Evolutionary conservation across 2,329 filamentous ascomycete species (phyloP).

Genomic region (Penicillium sp.): DNA sequence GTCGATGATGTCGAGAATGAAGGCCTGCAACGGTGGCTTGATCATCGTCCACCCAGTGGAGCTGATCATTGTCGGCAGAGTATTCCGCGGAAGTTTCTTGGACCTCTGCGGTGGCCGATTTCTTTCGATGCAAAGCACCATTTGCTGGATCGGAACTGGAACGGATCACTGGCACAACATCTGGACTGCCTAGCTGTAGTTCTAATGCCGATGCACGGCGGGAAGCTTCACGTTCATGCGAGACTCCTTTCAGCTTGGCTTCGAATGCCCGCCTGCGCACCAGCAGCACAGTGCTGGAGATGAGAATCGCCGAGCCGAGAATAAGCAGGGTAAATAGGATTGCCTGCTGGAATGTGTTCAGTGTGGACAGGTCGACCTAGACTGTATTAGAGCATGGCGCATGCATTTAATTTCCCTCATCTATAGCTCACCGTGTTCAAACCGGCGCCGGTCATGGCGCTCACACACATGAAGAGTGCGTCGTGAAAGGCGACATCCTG

Average conservation of each 20-base stretch:
- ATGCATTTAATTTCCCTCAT: background rate
- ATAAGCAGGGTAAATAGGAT: constrained; percentile 68
- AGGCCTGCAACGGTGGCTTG: constrained; percentile 31
- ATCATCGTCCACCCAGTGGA: constrained; percentile 37
- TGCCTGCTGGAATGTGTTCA: constrained; percentile 71
- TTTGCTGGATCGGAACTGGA: background rate
- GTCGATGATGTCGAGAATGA: constrained; percentile 20
- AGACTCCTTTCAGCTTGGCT: constrained; percentile 55
- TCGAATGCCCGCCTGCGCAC: constrained; percentile 67
- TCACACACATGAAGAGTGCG: constrained; percentile 68
- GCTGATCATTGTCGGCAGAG: constrained; percentile 13
- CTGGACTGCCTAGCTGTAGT: background rate
- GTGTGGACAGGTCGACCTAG: constrained; percentile 52
- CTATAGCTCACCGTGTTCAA: constrained; percentile 60
- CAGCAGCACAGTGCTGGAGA: constrained; percentile 65
- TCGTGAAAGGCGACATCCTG: constrained; percentile 64
- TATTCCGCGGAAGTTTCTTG: constrained; percentile 5
- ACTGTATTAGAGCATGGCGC: background rate
- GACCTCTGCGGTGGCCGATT: background rate
- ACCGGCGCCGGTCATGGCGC: constrained; percentile 69
- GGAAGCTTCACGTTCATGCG: constrained; percentile 36
- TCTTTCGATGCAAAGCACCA: constrained; percentile 3
- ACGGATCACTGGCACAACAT: background rate
- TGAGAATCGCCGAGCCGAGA: constrained; percentile 67
- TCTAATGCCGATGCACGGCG: constrained; percentile 16